These are phyloP conservation scores for Fusarium algeriense DNA, from an alignment of 2,329 filamentous ascomycete species.

Conservation along the genomic window DNA sequence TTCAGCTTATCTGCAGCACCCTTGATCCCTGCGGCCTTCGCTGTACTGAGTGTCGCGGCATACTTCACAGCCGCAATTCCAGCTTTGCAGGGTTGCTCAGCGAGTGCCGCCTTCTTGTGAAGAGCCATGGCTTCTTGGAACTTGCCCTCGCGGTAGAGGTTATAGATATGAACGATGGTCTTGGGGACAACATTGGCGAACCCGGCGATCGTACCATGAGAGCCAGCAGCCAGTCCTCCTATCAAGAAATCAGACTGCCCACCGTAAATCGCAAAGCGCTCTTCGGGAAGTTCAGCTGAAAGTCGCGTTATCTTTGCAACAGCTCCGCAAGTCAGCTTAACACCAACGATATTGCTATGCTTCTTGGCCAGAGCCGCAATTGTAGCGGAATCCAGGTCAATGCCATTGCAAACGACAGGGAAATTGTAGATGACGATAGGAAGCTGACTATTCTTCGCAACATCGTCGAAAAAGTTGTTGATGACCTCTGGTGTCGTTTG, in stretches of 20 bases:
- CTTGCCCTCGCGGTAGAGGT: constrained; percentile 69
- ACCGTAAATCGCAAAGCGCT: constrained; percentile 74
- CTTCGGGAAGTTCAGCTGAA: constrained; percentile 60
- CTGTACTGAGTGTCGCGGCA: constrained; percentile 71
- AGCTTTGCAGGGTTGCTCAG: constrained; percentile 74
- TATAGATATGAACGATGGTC: constrained; percentile 69
- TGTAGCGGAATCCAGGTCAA: constrained; percentile 75
- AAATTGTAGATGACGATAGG: constrained; percentile 78
- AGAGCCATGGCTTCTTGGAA: constrained; percentile 69
- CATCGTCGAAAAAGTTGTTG: constrained; percentile 69
- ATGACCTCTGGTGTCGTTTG: constrained; percentile 70
- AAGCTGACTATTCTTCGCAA: constrained; percentile 63
- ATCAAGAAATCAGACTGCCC: constrained; percentile 81
- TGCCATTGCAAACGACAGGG: constrained; percentile 74
- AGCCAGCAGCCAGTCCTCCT: constrained; percentile 69
- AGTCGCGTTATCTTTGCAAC: constrained; percentile 78
- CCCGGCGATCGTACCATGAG: constrained; percentile 71
- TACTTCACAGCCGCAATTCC: constrained; percentile 77
- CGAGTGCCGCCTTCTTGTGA: constrained; percentile 72
- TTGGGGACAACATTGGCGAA: constrained; percentile 73
- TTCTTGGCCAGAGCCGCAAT: constrained; percentile 54
- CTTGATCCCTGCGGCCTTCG: constrained; percentile 69
- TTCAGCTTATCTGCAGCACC: constrained; percentile 68
- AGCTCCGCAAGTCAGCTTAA: constrained; percentile 78
- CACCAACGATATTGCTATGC: constrained; percentile 71